These are phyloP conservation scores for Apiotrichum sp. DNA, from an alignment of 1,284 basidiomycete species.

Conservation along the genomic window DNA sequence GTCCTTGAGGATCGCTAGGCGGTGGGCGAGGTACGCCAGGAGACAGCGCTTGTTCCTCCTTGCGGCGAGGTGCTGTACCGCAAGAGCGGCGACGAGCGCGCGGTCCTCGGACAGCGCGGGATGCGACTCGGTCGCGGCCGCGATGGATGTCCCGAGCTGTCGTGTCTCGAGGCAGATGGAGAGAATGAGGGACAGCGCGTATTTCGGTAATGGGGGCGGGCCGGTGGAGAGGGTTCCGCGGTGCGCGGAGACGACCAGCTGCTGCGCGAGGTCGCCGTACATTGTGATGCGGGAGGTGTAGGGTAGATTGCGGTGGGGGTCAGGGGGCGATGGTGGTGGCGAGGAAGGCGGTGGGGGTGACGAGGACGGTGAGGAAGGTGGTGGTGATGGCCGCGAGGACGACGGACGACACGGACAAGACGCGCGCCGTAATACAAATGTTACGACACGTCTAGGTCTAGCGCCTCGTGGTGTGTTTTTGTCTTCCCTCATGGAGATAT, in stretches of 20 bases:
- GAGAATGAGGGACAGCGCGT: slow-evolving; percentile 83
- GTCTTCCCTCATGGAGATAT: no score
- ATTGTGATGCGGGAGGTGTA: no score
- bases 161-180: slow-evolving; percentile 84
- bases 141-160: slow-evolving; percentile 58
- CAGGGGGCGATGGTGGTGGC: neutral
- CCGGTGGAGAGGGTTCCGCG: slow-evolving; percentile 74
- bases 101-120: slow-evolving; percentile 44
- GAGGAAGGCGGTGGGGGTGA: neutral
- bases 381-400: no score
- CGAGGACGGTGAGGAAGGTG: no score
- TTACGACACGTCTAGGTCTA: no score
- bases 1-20: slow-evolving; percentile 72
- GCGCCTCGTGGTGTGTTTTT: no score
- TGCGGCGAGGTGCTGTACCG: slow-evolving; percentile 81
- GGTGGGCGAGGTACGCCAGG: slow-evolving; percentile 81
- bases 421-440: no score
- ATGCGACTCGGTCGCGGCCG: slow-evolving; percentile 32
- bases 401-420: no score
- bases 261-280: slow-evolving; percentile 73
- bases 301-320: no score
- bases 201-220: slow-evolving; percentile 63
- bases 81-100: slow-evolving; percentile 59
- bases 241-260: slow-evolving; percentile 78
- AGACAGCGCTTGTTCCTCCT: slow-evolving; percentile 87